phyloP scores from a whole-genome alignment of 192 early-diverging fungal genomes.

The Hyaloraphidium curvatum region DNA sequence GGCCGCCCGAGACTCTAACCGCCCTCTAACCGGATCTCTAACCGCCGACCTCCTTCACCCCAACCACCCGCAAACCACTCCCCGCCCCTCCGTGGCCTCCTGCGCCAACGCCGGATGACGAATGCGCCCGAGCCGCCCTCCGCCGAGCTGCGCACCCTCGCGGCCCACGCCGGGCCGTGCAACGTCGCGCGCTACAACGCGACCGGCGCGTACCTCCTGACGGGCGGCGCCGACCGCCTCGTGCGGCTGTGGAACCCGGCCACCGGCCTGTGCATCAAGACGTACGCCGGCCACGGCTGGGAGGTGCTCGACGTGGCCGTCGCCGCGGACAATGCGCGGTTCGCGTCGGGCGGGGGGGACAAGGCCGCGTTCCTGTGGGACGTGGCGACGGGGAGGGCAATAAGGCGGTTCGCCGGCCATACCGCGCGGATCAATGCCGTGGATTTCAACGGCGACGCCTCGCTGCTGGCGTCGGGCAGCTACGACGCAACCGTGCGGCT shows the following conservation, averaged over 20 bases:
- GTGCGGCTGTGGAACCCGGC: conserved; percentile 44
- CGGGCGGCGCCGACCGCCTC: conserved; percentile 55
- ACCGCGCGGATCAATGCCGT: conserved; percentile 67
- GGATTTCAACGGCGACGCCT: conserved; percentile 54
- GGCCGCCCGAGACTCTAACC: too few relatives aligned
- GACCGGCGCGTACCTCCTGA: conserved; percentile 61
- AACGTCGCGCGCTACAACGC: conserved; percentile 44
- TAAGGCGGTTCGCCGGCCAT: conserved; percentile 62
- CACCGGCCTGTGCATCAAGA: conserved; percentile 47
- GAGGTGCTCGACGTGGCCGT: conserved; percentile 51
- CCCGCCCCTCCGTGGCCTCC: too few relatives aligned
- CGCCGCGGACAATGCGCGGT: conserved; percentile 32
- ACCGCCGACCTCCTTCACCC: too few relatives aligned
- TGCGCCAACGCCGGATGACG: too few relatives aligned
- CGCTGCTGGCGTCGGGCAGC: conserved; percentile 61
- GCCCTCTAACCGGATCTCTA: too few relatives aligned
- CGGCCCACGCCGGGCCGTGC: conserved; percentile 44
- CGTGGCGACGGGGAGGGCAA: conserved; percentile 43
- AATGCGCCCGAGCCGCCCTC: too few relatives aligned
- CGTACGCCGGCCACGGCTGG: conserved; percentile 70
- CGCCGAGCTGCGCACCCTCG: conserved; percentile 20
- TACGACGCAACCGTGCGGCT: conserved; percentile 46
- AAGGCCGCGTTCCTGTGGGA: conserved; percentile 75
- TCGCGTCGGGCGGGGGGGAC: conserved; percentile 71
- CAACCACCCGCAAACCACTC: too few relatives aligned